Base-by-base conservation (phyloP, 768 basidiomycete genomes). In the Xanthoconium purpureum region DNA sequence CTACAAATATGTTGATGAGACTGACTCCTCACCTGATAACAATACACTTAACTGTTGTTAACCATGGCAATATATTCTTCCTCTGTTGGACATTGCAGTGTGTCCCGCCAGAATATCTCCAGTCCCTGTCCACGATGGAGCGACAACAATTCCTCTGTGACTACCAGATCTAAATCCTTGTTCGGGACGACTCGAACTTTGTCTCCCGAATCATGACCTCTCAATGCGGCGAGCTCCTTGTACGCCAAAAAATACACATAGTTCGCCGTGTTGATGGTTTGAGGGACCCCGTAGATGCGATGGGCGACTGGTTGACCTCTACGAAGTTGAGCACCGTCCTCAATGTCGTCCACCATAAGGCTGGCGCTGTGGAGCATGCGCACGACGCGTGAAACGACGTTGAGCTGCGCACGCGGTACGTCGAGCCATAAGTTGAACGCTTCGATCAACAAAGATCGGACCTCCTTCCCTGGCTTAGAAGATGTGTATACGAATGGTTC, bases 31-130 rank as follows among this genome's bases (percentile, higher is more conserved):
- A 38, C 38, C 30, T 88, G 38, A 91, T 88, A 18, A 55, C 36
- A 50, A 37, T 4, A 47, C 67, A 72, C 59, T 65, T 62, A 66
- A 96, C 96, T 99, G 65, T 95, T 91, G 71, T 94, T 93, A 33
- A 98, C 96, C 96, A 99, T 99, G 5, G 80, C 73, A 38, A 99
- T 80, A 65, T 98, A 99, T 64, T 99, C 91, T 57, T 94, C 89
- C 69, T 99, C 96, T 0, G 89, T 90, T 5, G 96, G 96, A 66
- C 96, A 98, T 40, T 80, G 84, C n/a, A 98, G 72, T 6, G 87
- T 88, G 65, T 98, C 96, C 51, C 96, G 78, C 95, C 95, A 99
- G 39, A 95, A 83, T 7, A 99, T 80, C 66, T 98, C 96, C 10
- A 96, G 79, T 0, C 96, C 96, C 70, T 98, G 96, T 0, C 96